Conservation (phyloP, 352 stramenopile genomes). For the Phytophthora meadii region DNA sequence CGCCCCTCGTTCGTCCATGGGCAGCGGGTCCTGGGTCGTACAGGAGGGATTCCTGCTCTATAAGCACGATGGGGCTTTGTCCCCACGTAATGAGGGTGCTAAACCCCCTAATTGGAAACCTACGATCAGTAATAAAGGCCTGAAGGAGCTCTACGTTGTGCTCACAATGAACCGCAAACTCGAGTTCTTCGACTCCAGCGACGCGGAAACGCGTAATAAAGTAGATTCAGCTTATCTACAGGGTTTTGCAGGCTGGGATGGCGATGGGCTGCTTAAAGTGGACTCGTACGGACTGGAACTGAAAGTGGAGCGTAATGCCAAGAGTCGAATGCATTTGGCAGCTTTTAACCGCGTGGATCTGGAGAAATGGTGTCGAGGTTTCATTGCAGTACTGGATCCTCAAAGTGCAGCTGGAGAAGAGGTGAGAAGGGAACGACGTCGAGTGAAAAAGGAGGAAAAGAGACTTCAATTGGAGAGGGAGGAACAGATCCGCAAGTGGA, state of each 20-base stretch:
- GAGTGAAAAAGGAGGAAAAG: slow-evolving; percentile 70
- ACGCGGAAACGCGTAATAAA: slow-evolving; percentile 35
- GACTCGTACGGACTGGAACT: slow-evolving; percentile 84
- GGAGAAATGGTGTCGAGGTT: slow-evolving; percentile 82
- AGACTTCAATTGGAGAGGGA: slow-evolving; percentile 58
- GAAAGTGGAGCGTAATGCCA: slow-evolving; percentile 67
- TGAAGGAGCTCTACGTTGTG: slow-evolving; percentile 75
- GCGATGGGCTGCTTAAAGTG: slow-evolving; percentile 69
- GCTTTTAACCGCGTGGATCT: slow-evolving; percentile 85
- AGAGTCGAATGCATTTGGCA: slow-evolving; percentile 64
- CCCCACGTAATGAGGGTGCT: slow-evolving; percentile 8
- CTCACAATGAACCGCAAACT: slow-evolving; percentile 84
- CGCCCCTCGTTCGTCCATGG: slow-evolving; percentile 30
- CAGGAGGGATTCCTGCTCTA: slow-evolving; percentile 64
- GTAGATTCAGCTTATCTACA: slow-evolving; percentile 59
- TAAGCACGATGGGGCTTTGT: slow-evolving; percentile 35
- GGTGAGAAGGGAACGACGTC: slow-evolving; percentile 59
- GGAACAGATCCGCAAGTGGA: slow-evolving; percentile 76
- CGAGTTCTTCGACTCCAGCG: slow-evolving; percentile 67
- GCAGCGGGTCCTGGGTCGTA: slow-evolving; percentile 60
- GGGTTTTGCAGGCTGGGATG: slow-evolving; percentile 84
- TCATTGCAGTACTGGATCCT: slow-evolving; percentile 78
- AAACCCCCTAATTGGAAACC: slow-evolving; percentile 19
- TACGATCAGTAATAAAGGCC: slow-evolving; percentile 5
- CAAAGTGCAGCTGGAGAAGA: slow-evolving; percentile 66